phyloP scores from a whole-genome alignment of 75 land plant species.

The Picea sitchensis region DNA sequence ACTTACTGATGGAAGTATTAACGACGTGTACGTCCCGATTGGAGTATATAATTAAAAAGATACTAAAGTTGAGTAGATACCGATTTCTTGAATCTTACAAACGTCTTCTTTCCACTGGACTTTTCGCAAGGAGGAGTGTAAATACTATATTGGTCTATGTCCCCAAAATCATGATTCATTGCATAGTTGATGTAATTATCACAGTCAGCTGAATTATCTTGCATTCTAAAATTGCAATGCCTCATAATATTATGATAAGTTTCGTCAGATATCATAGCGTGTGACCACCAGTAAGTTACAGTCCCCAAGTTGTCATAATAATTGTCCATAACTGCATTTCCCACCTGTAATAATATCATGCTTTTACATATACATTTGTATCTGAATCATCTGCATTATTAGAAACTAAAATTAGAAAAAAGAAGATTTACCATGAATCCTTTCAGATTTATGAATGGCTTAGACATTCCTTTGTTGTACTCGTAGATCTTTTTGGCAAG shows the following conservation, averaged over 20 bases:
- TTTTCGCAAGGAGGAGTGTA: constrained; percentile 27
- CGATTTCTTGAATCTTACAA: neutral
- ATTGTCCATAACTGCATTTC: constrained; percentile 71
- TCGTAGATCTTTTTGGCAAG: constrained; percentile 26
- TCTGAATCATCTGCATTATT: neutral
- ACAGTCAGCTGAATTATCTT: constrained; percentile 16
- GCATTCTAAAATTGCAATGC: constrained; percentile 28
- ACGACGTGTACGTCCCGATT: neutral
- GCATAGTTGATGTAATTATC: constrained; percentile 17
- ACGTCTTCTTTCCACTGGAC: neutral
- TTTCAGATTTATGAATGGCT: constrained; percentile 33
- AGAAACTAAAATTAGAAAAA: neutral
- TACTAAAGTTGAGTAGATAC: neutral
- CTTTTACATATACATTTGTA: neutral
- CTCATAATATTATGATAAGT: constrained; percentile 17
- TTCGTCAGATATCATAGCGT: constrained; percentile 41
- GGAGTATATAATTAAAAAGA: neutral
- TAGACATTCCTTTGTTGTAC: constrained; percentile 12
- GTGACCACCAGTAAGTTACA: constrained; percentile 43
- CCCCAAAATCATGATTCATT: constrained; percentile 26
- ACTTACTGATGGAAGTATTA: neutral
- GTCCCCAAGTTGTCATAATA: constrained; percentile 65
- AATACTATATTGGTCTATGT: constrained; percentile 43
- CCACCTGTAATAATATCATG: constrained; percentile 46
- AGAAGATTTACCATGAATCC: constrained; percentile 34